Evolutionary conservation across 2,329 filamentous ascomycete genomes (phyloP).

Genomic region (Venturiaceae sp.): DNA sequence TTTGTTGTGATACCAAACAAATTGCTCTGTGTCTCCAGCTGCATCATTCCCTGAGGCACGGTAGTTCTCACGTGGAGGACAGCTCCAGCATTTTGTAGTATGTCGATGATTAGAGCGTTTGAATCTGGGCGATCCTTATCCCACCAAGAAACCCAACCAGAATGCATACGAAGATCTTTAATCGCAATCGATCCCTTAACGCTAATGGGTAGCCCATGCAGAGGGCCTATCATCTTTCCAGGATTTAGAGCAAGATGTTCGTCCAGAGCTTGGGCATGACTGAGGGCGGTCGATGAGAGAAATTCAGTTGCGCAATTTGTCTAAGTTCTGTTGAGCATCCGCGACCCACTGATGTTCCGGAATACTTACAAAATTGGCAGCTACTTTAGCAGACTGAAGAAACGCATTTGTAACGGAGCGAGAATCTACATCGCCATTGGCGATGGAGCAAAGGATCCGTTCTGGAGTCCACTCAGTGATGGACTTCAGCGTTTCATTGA

Average conservation of each 20-base stretch:
- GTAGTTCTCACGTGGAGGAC: constrained; percentile 45
- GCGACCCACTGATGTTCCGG: not conserved
- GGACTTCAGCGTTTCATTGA: not conserved
- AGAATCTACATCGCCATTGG: constrained; percentile 32
- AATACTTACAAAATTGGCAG: constrained; percentile 33
- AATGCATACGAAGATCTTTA: constrained; percentile 37
- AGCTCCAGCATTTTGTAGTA: constrained; percentile 37
- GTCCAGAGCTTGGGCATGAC: constrained; percentile 30
- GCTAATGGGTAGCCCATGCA: constrained; percentile 43
- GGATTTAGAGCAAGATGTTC: constrained; percentile 21
- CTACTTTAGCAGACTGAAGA: constrained; percentile 42
- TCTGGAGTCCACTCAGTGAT: constrained; percentile 38
- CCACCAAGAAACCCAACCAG: constrained; percentile 40
- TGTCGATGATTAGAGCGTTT: constrained; percentile 38
- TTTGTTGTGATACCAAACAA: constrained; percentile 44
- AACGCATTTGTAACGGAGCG: constrained; percentile 42
- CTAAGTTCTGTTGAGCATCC: constrained; percentile 12
- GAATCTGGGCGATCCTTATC: constrained; percentile 32
- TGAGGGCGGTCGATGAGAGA: constrained; percentile 29
- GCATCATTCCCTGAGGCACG: constrained; percentile 45
- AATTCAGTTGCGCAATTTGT: constrained; percentile 37
- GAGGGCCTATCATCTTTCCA: constrained; percentile 28
- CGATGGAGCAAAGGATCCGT: constrained; percentile 30
- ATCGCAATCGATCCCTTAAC: constrained; percentile 44
- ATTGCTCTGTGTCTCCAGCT: constrained; percentile 41